Conservation (phyloP, 2,329 filamentous ascomycete species). For the Amesomyces nigricolor region DNA sequence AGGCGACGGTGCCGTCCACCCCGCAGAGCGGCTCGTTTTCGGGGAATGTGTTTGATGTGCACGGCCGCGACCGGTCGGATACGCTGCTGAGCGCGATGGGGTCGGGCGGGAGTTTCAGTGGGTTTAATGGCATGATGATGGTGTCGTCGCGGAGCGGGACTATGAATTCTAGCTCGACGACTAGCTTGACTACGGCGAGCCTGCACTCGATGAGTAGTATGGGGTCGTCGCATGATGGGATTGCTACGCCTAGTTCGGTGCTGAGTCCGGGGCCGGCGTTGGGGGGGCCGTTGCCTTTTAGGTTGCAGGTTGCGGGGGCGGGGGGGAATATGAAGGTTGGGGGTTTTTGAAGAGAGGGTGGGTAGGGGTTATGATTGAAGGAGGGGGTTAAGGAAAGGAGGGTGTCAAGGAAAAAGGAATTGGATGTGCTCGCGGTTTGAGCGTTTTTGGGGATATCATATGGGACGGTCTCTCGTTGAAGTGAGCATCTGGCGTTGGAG, state of each 20-base stretch:
- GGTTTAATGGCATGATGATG: background rate
- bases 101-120: conserved; percentile 34
- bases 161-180: conserved; percentile 52
- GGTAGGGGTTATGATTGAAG: background rate
- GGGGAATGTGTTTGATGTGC: conserved; percentile 53
- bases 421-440: background rate
- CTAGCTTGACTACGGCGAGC: conserved; percentile 50
- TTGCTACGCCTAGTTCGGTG: conserved; percentile 29
- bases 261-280: conserved; percentile 26
- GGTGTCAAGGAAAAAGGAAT: no score
- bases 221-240: conserved; percentile 28
- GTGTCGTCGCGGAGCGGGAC: conserved; percentile 43
- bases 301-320: conserved; percentile 27
- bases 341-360: conserved; percentile 20
- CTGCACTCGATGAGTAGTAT: conserved; percentile 31
- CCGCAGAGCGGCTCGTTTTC: conserved; percentile 53
- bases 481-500: conserved; percentile 3
- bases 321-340: conserved; percentile 25
- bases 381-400: background rate
- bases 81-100: conserved; percentile 42
- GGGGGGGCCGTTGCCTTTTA: conserved; percentile 24
- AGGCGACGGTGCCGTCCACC: conserved; percentile 77
- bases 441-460: background rate
- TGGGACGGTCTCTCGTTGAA: background rate
- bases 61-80: conserved; percentile 48